Base-by-base conservation (phyloP, 345 rosid genomes). In the Pelargonium nanum region DNA sequence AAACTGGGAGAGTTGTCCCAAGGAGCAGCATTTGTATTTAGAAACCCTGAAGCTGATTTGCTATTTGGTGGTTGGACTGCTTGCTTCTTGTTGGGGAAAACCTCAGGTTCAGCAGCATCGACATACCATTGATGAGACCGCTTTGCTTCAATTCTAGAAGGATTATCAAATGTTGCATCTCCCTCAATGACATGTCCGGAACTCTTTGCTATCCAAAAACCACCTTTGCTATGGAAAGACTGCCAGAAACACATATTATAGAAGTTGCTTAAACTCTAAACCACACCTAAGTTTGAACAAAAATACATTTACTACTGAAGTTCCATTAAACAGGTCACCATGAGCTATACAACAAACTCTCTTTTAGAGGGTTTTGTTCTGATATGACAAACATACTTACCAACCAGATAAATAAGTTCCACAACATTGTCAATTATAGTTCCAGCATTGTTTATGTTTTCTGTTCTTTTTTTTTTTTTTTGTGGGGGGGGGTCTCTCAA, bases 81-180 rank as follows among this genome's bases (percentile, higher is more conserved):
- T 78, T 81, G 96, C 75, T 81, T 91, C 81, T 88, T 88, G 80
- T 78, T 83, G 10, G 91, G 81, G 60, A 83, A 83, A 66, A 85
- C 59, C 73, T 85, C 92, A 0, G 88, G 71, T 65, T 85, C 89
- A 59, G 76, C 65, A 62, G 84, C 71, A 68, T 77, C 85, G 1
- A 75, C 56, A 75, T 85, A 84, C 96, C 97, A 91, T 56, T 74
- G 81, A 63, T 79, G 85, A 59, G 90, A 70, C 61, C 96, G 76
- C 75, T 91, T 91, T 21, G 83, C 32, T 50, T 85, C 91, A 62
- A 76, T 71, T 68, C 82, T 81, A 0, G 90, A 74, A 68, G 81
- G 65, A 62, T 71, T 74, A 73, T 72, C 80, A 68, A 80, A 83
- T 34, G 77, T 64, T 15, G 81, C 74, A 71, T 85, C 82, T 53